These are phyloP conservation scores for Russula sp. DNA, from an alignment of 768 basidiomycete species.

Conservation along the genomic window DNA sequence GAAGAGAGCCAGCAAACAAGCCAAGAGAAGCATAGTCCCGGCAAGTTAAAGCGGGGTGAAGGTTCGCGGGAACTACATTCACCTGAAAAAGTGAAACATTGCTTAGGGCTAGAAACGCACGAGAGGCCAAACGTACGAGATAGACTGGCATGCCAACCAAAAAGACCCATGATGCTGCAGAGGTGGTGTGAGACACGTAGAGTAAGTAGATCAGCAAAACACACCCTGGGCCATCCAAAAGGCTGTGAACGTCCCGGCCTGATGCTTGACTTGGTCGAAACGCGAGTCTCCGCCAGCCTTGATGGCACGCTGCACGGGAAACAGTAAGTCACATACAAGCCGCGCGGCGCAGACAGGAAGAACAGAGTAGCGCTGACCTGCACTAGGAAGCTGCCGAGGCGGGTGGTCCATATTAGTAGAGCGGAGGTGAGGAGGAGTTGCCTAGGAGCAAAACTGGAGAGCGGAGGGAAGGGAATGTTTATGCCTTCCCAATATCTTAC, in stretches of 20 bases:
- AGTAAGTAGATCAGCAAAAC: not conserved
- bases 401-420: constrained; percentile 38
- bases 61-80: constrained; percentile 44
- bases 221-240: constrained; percentile 59
- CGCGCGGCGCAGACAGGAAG: not conserved
- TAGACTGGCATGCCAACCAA: constrained; percentile 54
- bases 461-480: constrained; percentile 32
- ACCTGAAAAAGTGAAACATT: constrained; percentile 23
- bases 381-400: constrained; percentile 58
- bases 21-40: constrained; percentile 49
- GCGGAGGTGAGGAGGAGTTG: constrained; percentile 29
- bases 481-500: constrained; percentile 29
- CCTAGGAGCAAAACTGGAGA: constrained; percentile 48
- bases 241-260: constrained; percentile 41
- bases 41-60: constrained; percentile 44
- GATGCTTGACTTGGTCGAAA: constrained; percentile 51
- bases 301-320: constrained; percentile 32
- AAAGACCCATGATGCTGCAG: constrained; percentile 60
- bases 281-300: constrained; percentile 57
- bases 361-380: constrained; percentile 31
- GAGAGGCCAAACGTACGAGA: constrained; percentile 29
- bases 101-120: not conserved
- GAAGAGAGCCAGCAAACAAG: constrained; percentile 48
- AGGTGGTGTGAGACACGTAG: not conserved
- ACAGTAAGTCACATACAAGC: not conserved